These are phyloP conservation scores for Coemansia sp. DNA, from an alignment of 371 early-diverging fungal genomes.

Conservation along the genomic window DNA sequence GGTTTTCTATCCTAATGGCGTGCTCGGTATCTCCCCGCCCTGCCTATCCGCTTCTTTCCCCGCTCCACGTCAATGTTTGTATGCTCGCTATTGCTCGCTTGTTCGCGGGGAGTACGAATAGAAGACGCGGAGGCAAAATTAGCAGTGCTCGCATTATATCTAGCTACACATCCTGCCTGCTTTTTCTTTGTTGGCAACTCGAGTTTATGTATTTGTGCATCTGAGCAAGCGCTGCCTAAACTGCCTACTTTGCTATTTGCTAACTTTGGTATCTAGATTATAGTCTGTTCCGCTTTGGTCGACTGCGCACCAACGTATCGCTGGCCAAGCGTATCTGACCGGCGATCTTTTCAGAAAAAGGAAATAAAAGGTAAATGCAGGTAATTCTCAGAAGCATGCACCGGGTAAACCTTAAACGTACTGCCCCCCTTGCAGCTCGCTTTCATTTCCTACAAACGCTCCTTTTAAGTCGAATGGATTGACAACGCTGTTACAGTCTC, in stretches of 20 bases:
- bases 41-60: background rate
- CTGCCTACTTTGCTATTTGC: no score
- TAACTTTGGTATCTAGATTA: no score
- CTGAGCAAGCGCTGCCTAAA: background rate
- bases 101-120: no score
- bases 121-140: no score
- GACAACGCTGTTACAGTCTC: background rate
- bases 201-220: background rate
- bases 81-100: no score
- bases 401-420: background rate
- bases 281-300: no score
- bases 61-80: no score
- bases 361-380: background rate
- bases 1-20: background rate
- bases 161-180: background rate
- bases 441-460: background rate
- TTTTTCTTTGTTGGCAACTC: background rate
- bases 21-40: background rate
- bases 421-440: constrained; percentile 4
- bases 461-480: background rate
- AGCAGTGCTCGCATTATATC: background rate
- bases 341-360: no score
- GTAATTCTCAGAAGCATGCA: background rate
- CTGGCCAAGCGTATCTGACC: background rate
- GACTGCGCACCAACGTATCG: no score